These are phyloP conservation scores for Leonotis leonurus DNA, from an alignment of 257 asterid species.

Conservation along the genomic window DNA sequence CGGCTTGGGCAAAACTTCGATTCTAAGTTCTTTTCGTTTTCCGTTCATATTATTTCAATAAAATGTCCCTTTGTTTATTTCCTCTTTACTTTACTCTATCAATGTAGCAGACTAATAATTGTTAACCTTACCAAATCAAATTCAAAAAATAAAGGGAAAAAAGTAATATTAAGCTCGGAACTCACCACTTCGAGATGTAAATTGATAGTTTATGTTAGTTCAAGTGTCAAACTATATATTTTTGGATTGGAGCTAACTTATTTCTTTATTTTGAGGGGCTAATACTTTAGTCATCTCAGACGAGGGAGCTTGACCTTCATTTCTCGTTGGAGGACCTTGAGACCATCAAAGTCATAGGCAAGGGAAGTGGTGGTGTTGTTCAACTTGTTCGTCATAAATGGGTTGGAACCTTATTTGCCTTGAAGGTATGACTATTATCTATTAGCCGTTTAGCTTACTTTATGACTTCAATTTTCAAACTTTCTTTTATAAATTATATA, in stretches of 20 bases:
- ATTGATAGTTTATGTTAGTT: slow-evolving; percentile 2
- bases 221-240: neutral
- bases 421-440: slow-evolving; percentile 59
- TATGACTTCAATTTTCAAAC: neutral
- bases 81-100: too few relatives aligned
- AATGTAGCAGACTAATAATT: too few relatives aligned
- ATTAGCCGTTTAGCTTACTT: neutral
- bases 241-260: slow-evolving; percentile 12
- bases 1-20: too few relatives aligned
- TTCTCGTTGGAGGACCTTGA: slow-evolving; percentile 91
- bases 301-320: slow-evolving; percentile 75
- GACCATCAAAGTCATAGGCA: slow-evolving; percentile 93
- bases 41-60: too few relatives aligned
- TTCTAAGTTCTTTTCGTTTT: too few relatives aligned
- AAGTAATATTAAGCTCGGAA: too few relatives aligned
- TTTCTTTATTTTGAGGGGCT: neutral
- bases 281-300: slow-evolving; percentile 48
- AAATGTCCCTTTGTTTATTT: too few relatives aligned
- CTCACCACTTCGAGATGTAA: too few relatives aligned
- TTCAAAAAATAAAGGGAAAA: too few relatives aligned
- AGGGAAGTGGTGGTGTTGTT: slow-evolving; percentile 97
- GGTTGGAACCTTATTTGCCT: slow-evolving; percentile 85
- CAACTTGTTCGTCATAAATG: slow-evolving; percentile 98
- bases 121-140: too few relatives aligned
- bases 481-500: too few relatives aligned